Conservation (phyloP, 179 eudicot genomes). For the Dionaea muscipula region DNA sequence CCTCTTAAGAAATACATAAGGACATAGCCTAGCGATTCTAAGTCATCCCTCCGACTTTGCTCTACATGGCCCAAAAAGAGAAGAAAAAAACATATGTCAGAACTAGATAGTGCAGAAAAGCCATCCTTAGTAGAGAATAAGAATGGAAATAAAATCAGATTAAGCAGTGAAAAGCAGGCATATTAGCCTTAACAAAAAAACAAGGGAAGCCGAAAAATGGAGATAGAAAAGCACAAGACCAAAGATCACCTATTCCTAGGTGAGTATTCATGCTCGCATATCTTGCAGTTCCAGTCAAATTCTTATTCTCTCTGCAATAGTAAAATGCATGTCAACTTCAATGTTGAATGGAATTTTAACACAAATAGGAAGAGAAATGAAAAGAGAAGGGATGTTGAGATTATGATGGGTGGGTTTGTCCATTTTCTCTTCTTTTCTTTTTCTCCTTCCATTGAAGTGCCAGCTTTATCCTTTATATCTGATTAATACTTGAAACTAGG, state of each 20-base stretch:
- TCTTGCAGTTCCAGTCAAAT: conserved; percentile 75
- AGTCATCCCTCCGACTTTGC: conserved; percentile 71
- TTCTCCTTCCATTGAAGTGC: too few relatives aligned
- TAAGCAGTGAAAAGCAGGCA: conserved; percentile 6
- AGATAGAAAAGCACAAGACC: conserved; percentile 18
- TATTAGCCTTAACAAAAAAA: not conserved
- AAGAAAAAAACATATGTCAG: conserved; percentile 1
- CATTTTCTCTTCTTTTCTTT: too few relatives aligned
- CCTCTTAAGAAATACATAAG: conserved; percentile 69
- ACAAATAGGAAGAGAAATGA: too few relatives aligned
- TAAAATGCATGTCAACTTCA: conserved; percentile 1
- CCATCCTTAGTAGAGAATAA: not conserved
- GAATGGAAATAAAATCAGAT: conserved; percentile 2
- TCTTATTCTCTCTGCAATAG: conserved; percentile 60
- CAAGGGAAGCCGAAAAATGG: not conserved
- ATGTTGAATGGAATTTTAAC: not conserved
- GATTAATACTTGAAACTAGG: too few relatives aligned
- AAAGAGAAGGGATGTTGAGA: too few relatives aligned
- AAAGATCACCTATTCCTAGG: conserved; percentile 34
- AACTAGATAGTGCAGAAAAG: conserved; percentile 4
- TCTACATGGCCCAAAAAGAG: conserved; percentile 23
- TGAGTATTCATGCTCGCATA: conserved; percentile 80
- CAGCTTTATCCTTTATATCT: too few relatives aligned
- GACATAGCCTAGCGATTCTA: conserved; percentile 69
- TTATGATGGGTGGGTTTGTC: too few relatives aligned